These are phyloP conservation scores for Diaporthe vexans DNA, from an alignment of 2,329 filamentous ascomycete genomes.

Conservation along the genomic window DNA sequence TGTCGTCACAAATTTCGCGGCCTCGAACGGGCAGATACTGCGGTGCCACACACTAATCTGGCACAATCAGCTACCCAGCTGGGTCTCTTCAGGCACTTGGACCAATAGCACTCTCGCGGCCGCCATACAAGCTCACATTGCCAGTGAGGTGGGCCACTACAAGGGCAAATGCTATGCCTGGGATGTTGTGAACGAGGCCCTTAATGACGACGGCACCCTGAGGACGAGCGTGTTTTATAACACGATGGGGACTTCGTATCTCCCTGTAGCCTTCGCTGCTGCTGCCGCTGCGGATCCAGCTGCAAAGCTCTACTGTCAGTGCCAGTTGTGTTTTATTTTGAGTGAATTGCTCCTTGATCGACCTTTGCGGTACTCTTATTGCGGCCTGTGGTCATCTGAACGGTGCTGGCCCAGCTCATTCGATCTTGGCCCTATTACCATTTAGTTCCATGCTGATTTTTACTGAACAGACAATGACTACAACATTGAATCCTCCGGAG, in stretches of 20 bases:
- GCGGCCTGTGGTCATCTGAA: neutral
- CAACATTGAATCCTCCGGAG: conserved; percentile 68
- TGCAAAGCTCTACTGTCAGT: conserved; percentile 64
- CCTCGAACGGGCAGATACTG: conserved; percentile 63
- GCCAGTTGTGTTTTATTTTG: conserved; percentile 30
- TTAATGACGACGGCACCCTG: conserved; percentile 70
- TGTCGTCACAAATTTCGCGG: conserved; percentile 63
- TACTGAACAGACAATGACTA: conserved; percentile 55
- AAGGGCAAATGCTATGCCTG: conserved; percentile 72
- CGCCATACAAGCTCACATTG: conserved; percentile 70
- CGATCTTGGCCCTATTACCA: neutral
- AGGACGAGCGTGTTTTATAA: conserved; percentile 67
- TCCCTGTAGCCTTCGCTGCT: conserved; percentile 70
- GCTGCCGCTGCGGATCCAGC: conserved; percentile 66
- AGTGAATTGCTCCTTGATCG: neutral
- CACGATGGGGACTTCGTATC: conserved; percentile 68
- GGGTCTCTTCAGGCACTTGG: conserved; percentile 66
- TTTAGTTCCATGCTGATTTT: neutral
- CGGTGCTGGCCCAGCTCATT: too few relatives aligned
- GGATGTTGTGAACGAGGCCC: conserved; percentile 77
- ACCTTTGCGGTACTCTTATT: too few relatives aligned
- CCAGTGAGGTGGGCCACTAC: conserved; percentile 69
- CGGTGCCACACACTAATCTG: conserved; percentile 74
- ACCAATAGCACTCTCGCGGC: conserved; percentile 69
- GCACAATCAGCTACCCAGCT: conserved; percentile 66